These are phyloP conservation scores for Podosphaera fusca DNA, from an alignment of 2,329 filamentous ascomycete genomes.

Conservation along the genomic window DNA sequence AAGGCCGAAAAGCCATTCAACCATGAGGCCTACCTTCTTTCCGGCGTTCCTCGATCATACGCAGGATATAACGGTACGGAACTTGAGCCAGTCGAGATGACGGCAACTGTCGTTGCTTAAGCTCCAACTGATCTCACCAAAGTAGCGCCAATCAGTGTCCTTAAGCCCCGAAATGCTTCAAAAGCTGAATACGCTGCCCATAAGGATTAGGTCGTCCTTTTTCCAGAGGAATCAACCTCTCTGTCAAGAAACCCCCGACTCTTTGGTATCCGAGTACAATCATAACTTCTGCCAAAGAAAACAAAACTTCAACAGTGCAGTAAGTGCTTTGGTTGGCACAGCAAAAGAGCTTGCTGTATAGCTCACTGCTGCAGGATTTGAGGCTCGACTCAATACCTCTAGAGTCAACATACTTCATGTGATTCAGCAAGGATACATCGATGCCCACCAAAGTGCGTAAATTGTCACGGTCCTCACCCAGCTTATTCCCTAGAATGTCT, in stretches of 20 bases:
- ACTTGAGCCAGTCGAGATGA: neutral
- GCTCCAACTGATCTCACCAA: neutral
- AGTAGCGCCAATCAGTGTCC: neutral
- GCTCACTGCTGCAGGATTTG: neutral
- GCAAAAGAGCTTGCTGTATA: neutral
- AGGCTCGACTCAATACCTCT: neutral
- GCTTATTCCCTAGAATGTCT: neutral
- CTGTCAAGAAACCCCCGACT: neutral
- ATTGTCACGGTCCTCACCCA: neutral
- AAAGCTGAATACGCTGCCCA: neutral
- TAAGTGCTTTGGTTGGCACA: neutral
- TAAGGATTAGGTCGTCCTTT: neutral
- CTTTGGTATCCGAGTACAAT: neutral
- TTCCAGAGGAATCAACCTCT: neutral
- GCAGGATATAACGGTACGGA: neutral
- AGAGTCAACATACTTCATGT: neutral
- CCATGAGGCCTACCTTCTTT: neutral
- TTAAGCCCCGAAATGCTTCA: neutral
- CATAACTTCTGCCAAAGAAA: too few relatives aligned
- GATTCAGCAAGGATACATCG: neutral
- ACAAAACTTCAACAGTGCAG: neutral
- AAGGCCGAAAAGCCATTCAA: neutral
- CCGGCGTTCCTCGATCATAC: too few relatives aligned
- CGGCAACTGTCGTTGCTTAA: neutral
- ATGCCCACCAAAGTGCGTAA: neutral